A percentile compares a stretch with the other conserved stretches of the same genome.
Evolutionary conservation across 2,329 filamentous ascomycete species (phyloP).

Genomic region (Cordyceps pruinosa): DNA sequence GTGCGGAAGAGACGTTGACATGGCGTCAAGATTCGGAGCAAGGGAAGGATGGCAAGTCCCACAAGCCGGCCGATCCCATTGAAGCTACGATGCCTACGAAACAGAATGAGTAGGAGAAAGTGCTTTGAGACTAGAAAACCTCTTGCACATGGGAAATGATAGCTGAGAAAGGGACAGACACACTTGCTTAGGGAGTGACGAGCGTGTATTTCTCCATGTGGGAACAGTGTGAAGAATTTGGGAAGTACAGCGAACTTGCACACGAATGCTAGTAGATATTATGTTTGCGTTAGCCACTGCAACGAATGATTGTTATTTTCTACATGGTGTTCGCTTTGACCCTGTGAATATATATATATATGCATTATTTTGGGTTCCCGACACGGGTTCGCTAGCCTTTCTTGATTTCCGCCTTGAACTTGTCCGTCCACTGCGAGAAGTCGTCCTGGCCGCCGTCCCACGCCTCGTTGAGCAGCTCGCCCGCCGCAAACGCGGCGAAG

Average conservation of each 20-base stretch:
- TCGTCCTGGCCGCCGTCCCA: conserved; percentile 66
- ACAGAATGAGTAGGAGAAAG: background rate
- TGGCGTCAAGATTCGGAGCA: background rate
- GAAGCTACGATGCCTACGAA: background rate
- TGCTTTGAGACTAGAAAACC: background rate
- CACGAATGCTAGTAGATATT: background rate
- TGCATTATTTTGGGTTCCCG: background rate
- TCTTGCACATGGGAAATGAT: background rate
- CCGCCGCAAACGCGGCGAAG: conserved; percentile 48
- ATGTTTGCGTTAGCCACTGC: background rate
- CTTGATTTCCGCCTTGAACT: conserved; percentile 47
- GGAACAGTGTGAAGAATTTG: background rate
- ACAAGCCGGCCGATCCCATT: background rate
- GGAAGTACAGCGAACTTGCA: background rate
- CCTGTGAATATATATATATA: background rate
- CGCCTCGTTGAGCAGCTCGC: conserved; percentile 47
- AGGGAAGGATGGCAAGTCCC: background rate
- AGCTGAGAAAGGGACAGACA: background rate
- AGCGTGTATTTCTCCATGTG: background rate
- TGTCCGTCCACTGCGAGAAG: conserved; percentile 69
- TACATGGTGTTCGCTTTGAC: background rate
- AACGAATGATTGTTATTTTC: background rate
- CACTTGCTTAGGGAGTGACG: background rate
- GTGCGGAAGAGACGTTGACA: background rate
- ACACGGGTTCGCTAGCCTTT: conserved; percentile 28